phyloP scores from a whole-genome alignment of 352 stramenopile species.

The Globisporangium ultimum region DNA sequence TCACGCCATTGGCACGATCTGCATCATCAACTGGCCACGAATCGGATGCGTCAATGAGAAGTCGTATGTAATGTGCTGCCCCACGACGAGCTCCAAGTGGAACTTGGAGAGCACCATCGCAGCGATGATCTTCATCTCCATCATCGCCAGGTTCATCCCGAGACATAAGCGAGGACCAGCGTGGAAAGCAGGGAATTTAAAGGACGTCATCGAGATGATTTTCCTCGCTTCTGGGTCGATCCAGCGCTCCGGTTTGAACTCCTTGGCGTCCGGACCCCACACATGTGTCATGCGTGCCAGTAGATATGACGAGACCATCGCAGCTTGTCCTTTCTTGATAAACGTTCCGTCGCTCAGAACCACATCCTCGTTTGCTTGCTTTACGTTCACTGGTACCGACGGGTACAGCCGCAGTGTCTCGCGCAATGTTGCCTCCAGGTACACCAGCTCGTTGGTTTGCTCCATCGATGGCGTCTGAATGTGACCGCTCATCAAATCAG shows the following conservation, averaged over 20 bases:
- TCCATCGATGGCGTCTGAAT: neutral
- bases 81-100: slow-evolving; percentile 21
- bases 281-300: slow-evolving; percentile 21
- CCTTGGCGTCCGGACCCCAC: no score
- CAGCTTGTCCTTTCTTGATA: slow-evolving; percentile 18
- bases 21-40: slow-evolving; percentile 22
- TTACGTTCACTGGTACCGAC: no score
- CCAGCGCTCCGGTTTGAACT: no score
- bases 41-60: slow-evolving; percentile 35
- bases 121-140: slow-evolving; percentile 38
- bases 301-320: slow-evolving; percentile 22
- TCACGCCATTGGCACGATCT: slow-evolving; percentile 1
- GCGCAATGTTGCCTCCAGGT: slow-evolving; percentile 2
- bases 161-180: slow-evolving; percentile 40
- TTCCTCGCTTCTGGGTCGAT: neutral
- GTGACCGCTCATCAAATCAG: slow-evolving; percentile 10
- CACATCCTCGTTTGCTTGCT: no score
- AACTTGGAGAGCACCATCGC: slow-evolving; percentile 29
- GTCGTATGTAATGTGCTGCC: slow-evolving; percentile 27
- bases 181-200: slow-evolving; percentile 49
- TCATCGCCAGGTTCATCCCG: slow-evolving; percentile 40
- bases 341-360: slow-evolving; percentile 21
- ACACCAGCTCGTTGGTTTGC: neutral
- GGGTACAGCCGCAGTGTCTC: no score
- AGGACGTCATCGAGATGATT: slow-evolving; percentile 23